Conservation (phyloP, 805 yeast species). For the Monosporozyma servazzii region DNA sequence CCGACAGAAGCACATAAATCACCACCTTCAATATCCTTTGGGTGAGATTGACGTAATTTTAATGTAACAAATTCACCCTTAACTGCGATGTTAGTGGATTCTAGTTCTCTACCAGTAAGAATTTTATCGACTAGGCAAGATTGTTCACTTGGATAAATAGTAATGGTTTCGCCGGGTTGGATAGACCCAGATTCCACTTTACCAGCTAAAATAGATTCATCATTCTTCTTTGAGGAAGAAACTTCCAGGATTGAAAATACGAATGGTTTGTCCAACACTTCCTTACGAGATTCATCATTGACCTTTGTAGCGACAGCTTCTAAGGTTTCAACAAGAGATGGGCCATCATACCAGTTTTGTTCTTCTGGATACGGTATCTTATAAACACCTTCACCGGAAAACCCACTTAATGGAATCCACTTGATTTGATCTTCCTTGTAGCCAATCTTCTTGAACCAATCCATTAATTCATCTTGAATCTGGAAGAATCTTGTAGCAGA, state of each 20-base stretch:
- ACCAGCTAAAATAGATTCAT: constrained; percentile 49
- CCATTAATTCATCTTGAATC: constrained; percentile 71
- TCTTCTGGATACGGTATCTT: constrained; percentile 45
- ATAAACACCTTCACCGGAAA: constrained; percentile 90
- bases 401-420: constrained; percentile 95
- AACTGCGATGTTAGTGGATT: constrained; percentile 31
- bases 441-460: constrained; percentile 76
- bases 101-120: constrained; percentile 17
- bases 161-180: constrained; percentile 60
- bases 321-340: constrained; percentile 74
- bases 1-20: constrained; percentile 52
- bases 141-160: constrained; percentile 44
- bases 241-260: constrained; percentile 58
- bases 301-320: constrained; percentile 36
- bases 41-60: constrained; percentile 29
- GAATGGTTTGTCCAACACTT: constrained; percentile 37
- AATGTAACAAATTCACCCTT: constrained; percentile 49
- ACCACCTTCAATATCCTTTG: constrained; percentile 47
- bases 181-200: constrained; percentile 58
- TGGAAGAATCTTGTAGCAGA: constrained; percentile 85
- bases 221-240: constrained; percentile 38
- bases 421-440: constrained; percentile 70
- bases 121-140: constrained; percentile 33
- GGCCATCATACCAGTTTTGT: constrained; percentile 89
- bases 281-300: constrained; percentile 10